Conservation (phyloP, 768 basidiomycete species). For the Multifurca ochricompacta region DNA sequence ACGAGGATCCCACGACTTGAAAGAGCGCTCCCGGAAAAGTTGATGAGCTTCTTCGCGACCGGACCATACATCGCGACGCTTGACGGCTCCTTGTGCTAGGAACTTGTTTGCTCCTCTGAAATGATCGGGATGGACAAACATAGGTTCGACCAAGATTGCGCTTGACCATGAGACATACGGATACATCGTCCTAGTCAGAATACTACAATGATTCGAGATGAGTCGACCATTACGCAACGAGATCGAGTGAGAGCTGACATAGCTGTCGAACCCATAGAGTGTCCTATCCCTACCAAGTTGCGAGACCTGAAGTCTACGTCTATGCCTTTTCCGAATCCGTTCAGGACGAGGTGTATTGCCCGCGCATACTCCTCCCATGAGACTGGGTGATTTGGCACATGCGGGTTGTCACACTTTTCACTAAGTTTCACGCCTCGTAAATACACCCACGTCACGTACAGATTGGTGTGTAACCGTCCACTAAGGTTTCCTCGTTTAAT, state of each 20-base stretch:
- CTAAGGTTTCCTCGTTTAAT: constrained; percentile 38
- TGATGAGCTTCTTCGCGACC: constrained; percentile 41
- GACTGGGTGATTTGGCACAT: constrained; percentile 29
- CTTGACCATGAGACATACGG: constrained; percentile 33
- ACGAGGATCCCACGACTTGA: constrained; percentile 44
- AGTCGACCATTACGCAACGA: background rate
- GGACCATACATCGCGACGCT: constrained; percentile 45
- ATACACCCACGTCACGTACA: constrained; percentile 29
- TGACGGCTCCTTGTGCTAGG: constrained; percentile 30
- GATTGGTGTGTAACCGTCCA: constrained; percentile 33
- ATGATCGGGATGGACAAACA: constrained; percentile 29
- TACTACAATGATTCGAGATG: constrained; percentile 23
- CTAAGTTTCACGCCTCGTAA: background rate
- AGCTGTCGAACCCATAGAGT: constrained; percentile 46
- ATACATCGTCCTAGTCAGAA: constrained; percentile 36
- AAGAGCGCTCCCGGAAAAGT: constrained; percentile 33
- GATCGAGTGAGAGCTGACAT: constrained; percentile 30
- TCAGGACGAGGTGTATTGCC: constrained; percentile 39
- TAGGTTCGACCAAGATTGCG: constrained; percentile 40
- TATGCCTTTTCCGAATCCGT: constrained; percentile 41
- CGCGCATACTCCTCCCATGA: constrained; percentile 49
- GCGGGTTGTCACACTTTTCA: background rate
- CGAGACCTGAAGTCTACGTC: constrained; percentile 42
- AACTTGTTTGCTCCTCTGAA: background rate
- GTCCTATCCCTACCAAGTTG: constrained; percentile 43